Evolutionary conservation across 2,329 filamentous ascomycete species (phyloP).

Genomic region (Cytospora piceicola): DNA sequence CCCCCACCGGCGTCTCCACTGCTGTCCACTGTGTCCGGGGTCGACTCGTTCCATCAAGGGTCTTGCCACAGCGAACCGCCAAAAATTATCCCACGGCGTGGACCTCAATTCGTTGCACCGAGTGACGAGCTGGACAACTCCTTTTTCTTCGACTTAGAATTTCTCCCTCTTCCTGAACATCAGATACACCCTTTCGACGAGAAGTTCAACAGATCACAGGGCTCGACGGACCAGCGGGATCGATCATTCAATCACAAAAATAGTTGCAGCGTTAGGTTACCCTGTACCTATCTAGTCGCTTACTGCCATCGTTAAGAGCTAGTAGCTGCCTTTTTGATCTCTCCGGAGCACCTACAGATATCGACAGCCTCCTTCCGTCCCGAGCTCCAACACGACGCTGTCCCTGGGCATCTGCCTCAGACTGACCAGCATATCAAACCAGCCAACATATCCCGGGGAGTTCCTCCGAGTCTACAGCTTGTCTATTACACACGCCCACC

Average conservation of each 20-base stretch:
- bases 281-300: constrained; percentile 34
- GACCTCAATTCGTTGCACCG: constrained; percentile 30
- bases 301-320: constrained; percentile 18
- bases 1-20: constrained; percentile 7
- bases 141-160: constrained; percentile 27
- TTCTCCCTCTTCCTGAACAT: constrained; percentile 4
- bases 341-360: constrained; percentile 36
- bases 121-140: constrained; percentile 29
- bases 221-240: constrained; percentile 20
- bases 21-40: constrained; percentile 30
- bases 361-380: constrained; percentile 10
- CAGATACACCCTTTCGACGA: constrained; percentile 13
- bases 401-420: constrained; percentile 14
- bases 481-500: constrained; percentile 35
- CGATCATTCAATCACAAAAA: constrained; percentile 29
- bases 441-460: constrained; percentile 12
- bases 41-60: constrained; percentile 20
- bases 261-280: constrained; percentile 42
- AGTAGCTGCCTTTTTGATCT: constrained; percentile 31
- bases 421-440: constrained; percentile 16
- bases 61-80: constrained; percentile 30
- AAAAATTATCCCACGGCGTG: constrained; percentile 29
- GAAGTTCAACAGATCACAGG: constrained; percentile 15
- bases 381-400: constrained; percentile 15
- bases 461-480: constrained; percentile 14